These are phyloP conservation scores for Kurtzmaniella fragi DNA, from an alignment of 805 yeast species.

Conservation along the genomic window DNA sequence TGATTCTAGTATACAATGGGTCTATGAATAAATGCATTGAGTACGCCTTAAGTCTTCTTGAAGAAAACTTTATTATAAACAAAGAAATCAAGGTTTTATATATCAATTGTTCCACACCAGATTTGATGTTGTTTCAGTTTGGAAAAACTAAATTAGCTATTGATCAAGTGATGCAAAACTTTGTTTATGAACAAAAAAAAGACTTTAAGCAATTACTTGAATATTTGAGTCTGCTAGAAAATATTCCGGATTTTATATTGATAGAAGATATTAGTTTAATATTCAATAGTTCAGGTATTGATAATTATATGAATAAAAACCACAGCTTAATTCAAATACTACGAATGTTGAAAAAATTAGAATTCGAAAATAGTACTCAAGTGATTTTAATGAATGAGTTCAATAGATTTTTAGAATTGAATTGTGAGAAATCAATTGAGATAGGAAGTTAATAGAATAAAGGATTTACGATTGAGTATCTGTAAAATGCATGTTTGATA, in stretches of 20 bases:
- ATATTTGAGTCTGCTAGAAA: background rate
- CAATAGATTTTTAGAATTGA: background rate
- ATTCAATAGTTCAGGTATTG: too few species aligned
- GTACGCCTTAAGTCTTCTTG: background rate
- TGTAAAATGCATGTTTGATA: too few species aligned
- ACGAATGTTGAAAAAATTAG: background rate
- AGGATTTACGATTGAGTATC: too few species aligned
- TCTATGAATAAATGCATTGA: background rate
- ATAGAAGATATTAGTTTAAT: too few species aligned
- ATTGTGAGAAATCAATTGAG: background rate
- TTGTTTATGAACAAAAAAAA: slow-evolving; percentile 1
- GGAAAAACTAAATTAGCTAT: background rate
- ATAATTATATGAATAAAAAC: slow-evolving; percentile 1
- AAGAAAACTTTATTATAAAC: background rate
- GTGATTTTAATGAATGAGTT: background rate
- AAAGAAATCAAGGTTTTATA: background rate
- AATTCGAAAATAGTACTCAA: background rate
- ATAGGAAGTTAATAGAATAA: too few species aligned
- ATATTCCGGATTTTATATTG: too few species aligned
- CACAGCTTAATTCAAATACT: background rate
- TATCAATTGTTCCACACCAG: slow-evolving; percentile 1
- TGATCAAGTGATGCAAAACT: background rate
- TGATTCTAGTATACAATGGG: background rate
- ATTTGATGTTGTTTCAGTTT: background rate
- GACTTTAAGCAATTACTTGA: background rate